Base-by-base conservation (phyloP, 2,329 filamentous ascomycete species). In the Colletotrichum acutatum region DNA sequence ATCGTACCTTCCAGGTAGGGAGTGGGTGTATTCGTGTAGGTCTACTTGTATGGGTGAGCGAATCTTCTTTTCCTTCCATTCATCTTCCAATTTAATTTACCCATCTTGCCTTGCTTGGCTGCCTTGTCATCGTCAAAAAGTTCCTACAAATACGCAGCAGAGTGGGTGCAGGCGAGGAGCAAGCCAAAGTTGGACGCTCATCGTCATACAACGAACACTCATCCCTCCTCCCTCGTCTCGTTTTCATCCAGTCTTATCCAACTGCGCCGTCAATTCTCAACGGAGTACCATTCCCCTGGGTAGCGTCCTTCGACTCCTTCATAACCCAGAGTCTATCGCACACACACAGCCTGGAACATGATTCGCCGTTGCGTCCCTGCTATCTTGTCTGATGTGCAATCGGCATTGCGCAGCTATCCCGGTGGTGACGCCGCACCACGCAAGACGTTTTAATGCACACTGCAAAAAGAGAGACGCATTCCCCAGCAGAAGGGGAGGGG, bases 311-410 rank as follows among this genome's bases (percentile, higher is more conserved):
- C 30, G 30, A 32, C 30, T 32, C 30, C 8, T 32, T 32, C 30
- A n/a, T n/a, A n/a, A n/a, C n/a, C n/a, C n/a, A n/a, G n/a, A n/a
- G n/a, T n/a, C n/a, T n/a, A n/a, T n/a, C n/a, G n/a, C n/a, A n/a
- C n/a, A n/a, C n/a, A n/a, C n/a, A n/a, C n/a, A n/a, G n/a, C n/a
- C n/a, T n/a, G n/a, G 52, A 65, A 37, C n/a, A 16, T 69, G 52
- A 69, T 58, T 64, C 34, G 60, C 57, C 53, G 19, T 32, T 53
- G 16, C 53, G 53, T 65, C 60, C 16, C n/a, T 65, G 49, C 52
- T 37, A 37, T 58, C 28, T 22, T 52, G 60, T 58, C 60, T 65
- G 66, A 65, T 58, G 37, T 52, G 24, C 46, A 37, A 19, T 16
- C 66, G 22, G 32, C 66, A 63, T 68, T 56, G 34, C 49, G 61